Percentiles rank a stretch among this genome's conserved stretches.
These are phyloP conservation scores for Pseudogymnoascus sp. DNA, from an alignment of 2,329 filamentous ascomycete species.

Conservation along the genomic window DNA sequence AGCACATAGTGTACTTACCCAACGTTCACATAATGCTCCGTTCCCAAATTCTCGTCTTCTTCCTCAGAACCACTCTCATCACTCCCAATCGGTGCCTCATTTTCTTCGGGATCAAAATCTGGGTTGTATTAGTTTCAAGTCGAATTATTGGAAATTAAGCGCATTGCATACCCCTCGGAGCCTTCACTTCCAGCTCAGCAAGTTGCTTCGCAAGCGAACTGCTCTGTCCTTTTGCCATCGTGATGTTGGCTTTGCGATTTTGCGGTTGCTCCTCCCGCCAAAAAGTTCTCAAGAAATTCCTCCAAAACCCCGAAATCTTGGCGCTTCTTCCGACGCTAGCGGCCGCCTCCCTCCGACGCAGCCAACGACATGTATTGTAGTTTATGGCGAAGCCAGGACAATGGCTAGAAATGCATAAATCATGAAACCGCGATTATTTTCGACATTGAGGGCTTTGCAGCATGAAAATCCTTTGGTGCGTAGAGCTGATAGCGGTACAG, in stretches of 20 bases:
- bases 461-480: constrained; percentile 87
- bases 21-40: constrained; percentile 80
- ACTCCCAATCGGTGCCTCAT: constrained; percentile 20
- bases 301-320: constrained; percentile 7
- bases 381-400: background rate
- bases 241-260: constrained; percentile 16
- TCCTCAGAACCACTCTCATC: constrained; percentile 40
- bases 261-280: background rate
- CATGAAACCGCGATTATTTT: constrained; percentile 43
- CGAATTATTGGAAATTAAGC: background rate
- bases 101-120: constrained; percentile 36
- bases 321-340: constrained; percentile 10
- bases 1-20: constrained; percentile 39
- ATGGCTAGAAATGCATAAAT: background rate
- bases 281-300: constrained; percentile 10
- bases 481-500: constrained; percentile 9
- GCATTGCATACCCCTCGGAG: constrained; percentile 45
- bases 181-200: constrained; percentile 52
- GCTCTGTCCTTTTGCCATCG: constrained; percentile 44
- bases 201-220: constrained; percentile 49
- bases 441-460: constrained; percentile 43
- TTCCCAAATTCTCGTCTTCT: constrained; percentile 53
- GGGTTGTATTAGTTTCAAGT: constrained; percentile 2
- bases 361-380: background rate
- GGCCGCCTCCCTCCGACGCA: constrained; percentile 17